Base-by-base conservation (phyloP, 768 basidiomycete genomes). In the Mycena polygramma region DNA sequence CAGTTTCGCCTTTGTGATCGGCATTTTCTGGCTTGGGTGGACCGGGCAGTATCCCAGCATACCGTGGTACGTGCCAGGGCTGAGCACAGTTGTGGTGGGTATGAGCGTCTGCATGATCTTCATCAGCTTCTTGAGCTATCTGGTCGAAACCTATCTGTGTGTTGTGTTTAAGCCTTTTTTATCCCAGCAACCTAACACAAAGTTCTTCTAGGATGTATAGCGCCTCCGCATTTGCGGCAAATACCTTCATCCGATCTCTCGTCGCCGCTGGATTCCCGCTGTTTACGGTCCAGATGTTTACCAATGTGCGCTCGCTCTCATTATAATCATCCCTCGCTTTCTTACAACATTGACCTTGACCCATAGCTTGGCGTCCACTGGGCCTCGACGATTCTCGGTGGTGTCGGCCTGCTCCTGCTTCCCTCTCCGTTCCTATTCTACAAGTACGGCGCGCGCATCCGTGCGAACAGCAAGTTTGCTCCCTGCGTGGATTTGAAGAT, bases 361-460 rank as follows among this genome's bases (percentile, higher is more conserved):
- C n/a, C n/a, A n/a, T n/a, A 87, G 84, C 61, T 88, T 66, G 85
- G 85, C 14, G 80, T 87, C 22, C 84, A 87, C 71, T 88, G 86
- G 85, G 85, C 86, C 6, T 79, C 81, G 24, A 87, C 87, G 2
- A 76, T 93, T 22, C 81, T 92, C 17, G 92, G 87, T 5, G 81
- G 88, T 63, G 74, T 93, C 24, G 83, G 84, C 0, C 78, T 92
- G 2, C 70, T 91, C 17, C 86, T 91, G 36, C 83, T 87, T 0
- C 92, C 92, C 1, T 87, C 85, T 52, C 92, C 92, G 0, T 89
- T 92, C 81, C 74, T 92, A 35, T 93, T 94, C 82, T 91, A 89
- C 79, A 87, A 86, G 68, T 93, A 89, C 76, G 92, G 93, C 2
- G 77, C 88, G 1, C 75, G 76, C 48, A 88, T 94, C 63, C 83